Conservation (phyloP, 2,329 filamentous ascomycete species). For the Pleurostoma richardsiae region DNA sequence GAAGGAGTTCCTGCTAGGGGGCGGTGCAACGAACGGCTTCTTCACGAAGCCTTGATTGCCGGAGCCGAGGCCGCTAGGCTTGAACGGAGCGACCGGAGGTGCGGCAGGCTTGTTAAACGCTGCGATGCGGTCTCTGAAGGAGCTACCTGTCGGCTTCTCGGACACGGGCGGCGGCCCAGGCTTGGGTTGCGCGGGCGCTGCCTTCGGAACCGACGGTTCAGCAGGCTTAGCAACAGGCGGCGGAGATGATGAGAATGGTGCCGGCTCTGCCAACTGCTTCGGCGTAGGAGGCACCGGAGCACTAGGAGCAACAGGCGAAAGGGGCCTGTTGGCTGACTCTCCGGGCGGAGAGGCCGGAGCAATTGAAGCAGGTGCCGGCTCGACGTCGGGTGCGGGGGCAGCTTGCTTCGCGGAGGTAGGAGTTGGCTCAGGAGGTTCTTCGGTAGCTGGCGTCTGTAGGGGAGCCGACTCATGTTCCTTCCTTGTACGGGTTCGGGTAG, state of each 20-base stretch:
- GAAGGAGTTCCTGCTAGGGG: conserved; percentile 87
- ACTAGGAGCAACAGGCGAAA: conserved; percentile 20
- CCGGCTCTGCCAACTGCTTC: conserved; percentile 28
- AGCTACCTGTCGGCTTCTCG: conserved; percentile 70
- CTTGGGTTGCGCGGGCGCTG: conserved; percentile 27
- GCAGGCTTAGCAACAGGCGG: conserved; percentile 30
- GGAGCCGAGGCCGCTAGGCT: conserved; percentile 61
- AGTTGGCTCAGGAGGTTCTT: conserved; percentile 15
- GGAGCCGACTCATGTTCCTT: conserved; percentile 39
- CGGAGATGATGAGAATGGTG: conserved; percentile 27
- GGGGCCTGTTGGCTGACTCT: conserved; percentile 17
- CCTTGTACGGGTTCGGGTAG: conserved; percentile 61
- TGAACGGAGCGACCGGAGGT: conserved; percentile 84
- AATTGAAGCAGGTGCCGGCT: conserved; percentile 30
- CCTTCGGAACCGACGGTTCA: conserved; percentile 28
- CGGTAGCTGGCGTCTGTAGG: conserved; percentile 8
- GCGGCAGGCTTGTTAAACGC: conserved; percentile 92
- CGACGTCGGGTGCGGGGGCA: conserved; percentile 24
- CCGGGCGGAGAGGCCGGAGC: conserved; percentile 18
- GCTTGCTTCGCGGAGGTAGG: conserved; percentile 13
- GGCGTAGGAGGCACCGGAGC: conserved; percentile 22
- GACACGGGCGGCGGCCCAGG: conserved; percentile 59
- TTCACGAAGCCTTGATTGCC: conserved; percentile 73
- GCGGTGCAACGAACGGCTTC: conserved; percentile 94
- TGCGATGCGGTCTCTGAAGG: conserved; percentile 93